These are phyloP conservation scores for Fistulina hepatica DNA, from an alignment of 1,284 basidiomycete species.

Conservation along the genomic window DNA sequence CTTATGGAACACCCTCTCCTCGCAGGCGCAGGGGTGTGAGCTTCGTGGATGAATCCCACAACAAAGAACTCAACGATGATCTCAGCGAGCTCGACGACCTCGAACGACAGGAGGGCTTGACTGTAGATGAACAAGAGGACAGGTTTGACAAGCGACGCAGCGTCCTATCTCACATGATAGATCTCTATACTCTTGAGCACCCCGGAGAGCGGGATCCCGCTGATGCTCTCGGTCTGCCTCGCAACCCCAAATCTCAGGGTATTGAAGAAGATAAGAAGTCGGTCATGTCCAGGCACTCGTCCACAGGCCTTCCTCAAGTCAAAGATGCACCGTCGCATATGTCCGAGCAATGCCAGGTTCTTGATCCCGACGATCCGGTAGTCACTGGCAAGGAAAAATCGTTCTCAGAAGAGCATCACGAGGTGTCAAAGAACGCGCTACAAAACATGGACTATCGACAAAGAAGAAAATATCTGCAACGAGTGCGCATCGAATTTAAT, in stretches of 20 bases:
- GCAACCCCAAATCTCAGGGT: not conserved
- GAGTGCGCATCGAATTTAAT: conserved; percentile 59
- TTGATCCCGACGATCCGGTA: conserved; percentile 46
- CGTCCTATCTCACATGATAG: conserved; percentile 39
- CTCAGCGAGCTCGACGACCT: not conserved
- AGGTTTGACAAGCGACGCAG: conserved; percentile 30
- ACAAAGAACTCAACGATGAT: conserved; percentile 19
- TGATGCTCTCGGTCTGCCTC: conserved; percentile 1
- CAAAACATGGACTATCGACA: conserved; percentile 54
- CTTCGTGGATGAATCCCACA: conserved; percentile 20
- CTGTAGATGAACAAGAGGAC: conserved; percentile 19
- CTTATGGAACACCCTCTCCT: conserved; percentile 22
- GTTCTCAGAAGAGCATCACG: conserved; percentile 44
- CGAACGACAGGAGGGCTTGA: conserved; percentile 14
- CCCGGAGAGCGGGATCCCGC: conserved; percentile 8
- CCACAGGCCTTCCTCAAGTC: not conserved
- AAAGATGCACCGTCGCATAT: conserved; percentile 24
- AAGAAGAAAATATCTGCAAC: conserved; percentile 50
- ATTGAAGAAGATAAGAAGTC: conserved; percentile 4
- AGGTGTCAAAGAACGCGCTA: conserved; percentile 44
- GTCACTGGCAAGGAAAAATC: conserved; percentile 33
- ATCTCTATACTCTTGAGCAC: conserved; percentile 36
- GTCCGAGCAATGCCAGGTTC: conserved; percentile 33
- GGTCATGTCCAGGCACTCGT: conserved; percentile 5
- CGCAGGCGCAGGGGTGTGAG: conserved; percentile 23